Evolutionary conservation across 2,329 filamentous ascomycete species (phyloP).

Genomic region (Trichoderma pleuroti): DNA sequence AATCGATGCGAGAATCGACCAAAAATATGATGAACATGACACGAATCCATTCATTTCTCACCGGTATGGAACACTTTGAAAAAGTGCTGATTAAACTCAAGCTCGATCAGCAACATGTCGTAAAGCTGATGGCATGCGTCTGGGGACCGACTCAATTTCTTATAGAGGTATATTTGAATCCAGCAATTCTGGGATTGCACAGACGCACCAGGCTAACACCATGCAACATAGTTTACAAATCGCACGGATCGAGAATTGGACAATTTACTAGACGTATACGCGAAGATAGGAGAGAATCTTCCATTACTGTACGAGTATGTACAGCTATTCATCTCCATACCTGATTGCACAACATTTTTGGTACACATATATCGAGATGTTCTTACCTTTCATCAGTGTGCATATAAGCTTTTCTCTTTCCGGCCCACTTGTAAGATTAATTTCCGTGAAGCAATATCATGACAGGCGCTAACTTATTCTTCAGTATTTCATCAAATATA

Average conservation of each 20-base stretch:
- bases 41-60: background rate
- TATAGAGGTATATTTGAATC: background rate
- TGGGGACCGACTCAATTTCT: background rate
- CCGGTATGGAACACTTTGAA: background rate
- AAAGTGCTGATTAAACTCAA: background rate
- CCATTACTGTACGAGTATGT: background rate
- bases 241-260: background rate
- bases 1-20: background rate
- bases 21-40: slow-evolving; percentile 7
- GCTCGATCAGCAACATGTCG: background rate
- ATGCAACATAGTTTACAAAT: background rate
- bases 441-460: rapidly evolving
- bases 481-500: background rate
- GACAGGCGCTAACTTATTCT: background rate
- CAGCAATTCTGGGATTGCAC: rapidly evolving
- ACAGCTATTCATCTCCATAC: background rate
- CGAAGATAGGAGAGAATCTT: background rate
- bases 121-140: background rate
- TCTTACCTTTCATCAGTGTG: background rate
- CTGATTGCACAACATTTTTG: background rate
- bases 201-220: background rate
- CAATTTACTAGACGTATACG: background rate
- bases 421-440: background rate
- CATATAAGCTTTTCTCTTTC: background rate
- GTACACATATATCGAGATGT: background rate